Percentiles rank a stretch among this genome's conserved stretches.
phyloP scores from a whole-genome alignment of 176 grass and related monocot genomes.

The Microstegium vimineum region DNA sequence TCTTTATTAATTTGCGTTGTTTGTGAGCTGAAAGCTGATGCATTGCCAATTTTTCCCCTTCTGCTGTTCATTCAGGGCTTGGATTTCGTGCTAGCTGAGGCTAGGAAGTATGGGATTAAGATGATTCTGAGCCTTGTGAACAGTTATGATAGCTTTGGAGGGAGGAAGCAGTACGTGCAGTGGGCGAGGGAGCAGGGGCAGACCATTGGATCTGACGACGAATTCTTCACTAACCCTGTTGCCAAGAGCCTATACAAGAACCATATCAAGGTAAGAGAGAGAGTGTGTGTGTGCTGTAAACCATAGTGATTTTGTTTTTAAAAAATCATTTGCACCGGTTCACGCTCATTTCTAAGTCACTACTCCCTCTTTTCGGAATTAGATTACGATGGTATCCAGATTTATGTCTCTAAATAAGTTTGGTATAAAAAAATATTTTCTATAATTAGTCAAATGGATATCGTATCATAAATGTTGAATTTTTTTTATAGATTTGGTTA shows the following conservation, averaged over 20 bases:
- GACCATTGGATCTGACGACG: slow-evolving; percentile 72
- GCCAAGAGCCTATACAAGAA: slow-evolving; percentile 87
- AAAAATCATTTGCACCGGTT: neutral
- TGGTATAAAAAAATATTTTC: neutral
- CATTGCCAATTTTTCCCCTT: neutral
- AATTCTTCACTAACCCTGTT: slow-evolving; percentile 79
- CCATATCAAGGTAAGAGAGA: slow-evolving; percentile 65
- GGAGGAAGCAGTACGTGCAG: slow-evolving; percentile 90
- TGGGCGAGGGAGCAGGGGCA: slow-evolving; percentile 86
- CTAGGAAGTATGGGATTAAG: slow-evolving; percentile 60
- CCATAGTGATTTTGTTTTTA: neutral
- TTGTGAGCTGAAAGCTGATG: neutral
- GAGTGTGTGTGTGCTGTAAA: neutral
- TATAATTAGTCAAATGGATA: neutral
- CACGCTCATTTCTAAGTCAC: neutral
- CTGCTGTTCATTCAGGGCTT: slow-evolving; percentile 46
- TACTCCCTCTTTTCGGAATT: neutral
- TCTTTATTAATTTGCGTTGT: neutral
- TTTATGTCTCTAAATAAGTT: neutral
- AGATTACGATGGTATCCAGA: too few relatives aligned
- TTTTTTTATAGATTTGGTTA: neutral
- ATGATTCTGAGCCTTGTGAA: slow-evolving; percentile 88
- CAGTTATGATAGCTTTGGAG: slow-evolving; percentile 78
- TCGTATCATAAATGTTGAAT: neutral
- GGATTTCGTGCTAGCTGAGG: slow-evolving; percentile 89